phyloP scores from a whole-genome alignment of 2,329 filamentous ascomycete species.

The Trichoderma atrobrunneum region DNA sequence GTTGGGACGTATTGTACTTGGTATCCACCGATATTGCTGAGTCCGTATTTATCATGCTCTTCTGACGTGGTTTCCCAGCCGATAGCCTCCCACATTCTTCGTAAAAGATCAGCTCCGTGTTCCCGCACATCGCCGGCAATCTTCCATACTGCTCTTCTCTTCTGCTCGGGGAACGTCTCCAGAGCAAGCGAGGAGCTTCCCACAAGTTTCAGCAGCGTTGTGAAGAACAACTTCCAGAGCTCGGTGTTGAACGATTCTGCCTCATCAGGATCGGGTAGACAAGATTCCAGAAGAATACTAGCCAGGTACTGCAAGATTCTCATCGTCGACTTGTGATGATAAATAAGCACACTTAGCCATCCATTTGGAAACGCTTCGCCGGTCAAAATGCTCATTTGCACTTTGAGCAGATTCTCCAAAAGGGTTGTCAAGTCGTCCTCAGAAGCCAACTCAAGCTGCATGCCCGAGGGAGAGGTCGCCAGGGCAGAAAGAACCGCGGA shows the following conservation, averaged over 20 bases:
- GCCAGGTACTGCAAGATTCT: constrained; percentile 79
- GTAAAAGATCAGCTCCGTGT: constrained; percentile 80
- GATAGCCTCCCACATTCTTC: constrained; percentile 88
- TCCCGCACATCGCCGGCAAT: constrained; percentile 96
- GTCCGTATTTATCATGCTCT: constrained; percentile 71
- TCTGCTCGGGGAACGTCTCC: constrained; percentile 96
- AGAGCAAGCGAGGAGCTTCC: constrained; percentile 84
- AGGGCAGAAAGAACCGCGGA: constrained; percentile 82
- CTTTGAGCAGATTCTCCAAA: constrained; percentile 73
- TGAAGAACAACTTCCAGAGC: constrained; percentile 91
- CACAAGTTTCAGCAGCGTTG: constrained; percentile 81
- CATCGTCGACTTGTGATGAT: constrained; percentile 88
- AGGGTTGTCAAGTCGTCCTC: constrained; percentile 73
- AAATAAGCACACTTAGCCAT: constrained; percentile 93
- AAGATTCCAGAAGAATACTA: constrained; percentile 74
- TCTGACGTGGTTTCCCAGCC: constrained; percentile 90
- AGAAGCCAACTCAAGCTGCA: constrained; percentile 68
- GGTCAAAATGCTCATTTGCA: constrained; percentile 83
- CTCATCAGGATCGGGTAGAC: constrained; percentile 85
- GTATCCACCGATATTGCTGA: constrained; percentile 87
- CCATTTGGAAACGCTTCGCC: constrained; percentile 84
- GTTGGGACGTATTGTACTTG: constrained; percentile 97
- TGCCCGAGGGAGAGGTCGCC: constrained; percentile 66
- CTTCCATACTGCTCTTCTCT: constrained; percentile 95
- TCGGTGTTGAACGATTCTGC: constrained; percentile 90